Base-by-base conservation (phyloP, 2,329 filamentous ascomycete genomes). In the Myriosclerotinia curreyana region DNA sequence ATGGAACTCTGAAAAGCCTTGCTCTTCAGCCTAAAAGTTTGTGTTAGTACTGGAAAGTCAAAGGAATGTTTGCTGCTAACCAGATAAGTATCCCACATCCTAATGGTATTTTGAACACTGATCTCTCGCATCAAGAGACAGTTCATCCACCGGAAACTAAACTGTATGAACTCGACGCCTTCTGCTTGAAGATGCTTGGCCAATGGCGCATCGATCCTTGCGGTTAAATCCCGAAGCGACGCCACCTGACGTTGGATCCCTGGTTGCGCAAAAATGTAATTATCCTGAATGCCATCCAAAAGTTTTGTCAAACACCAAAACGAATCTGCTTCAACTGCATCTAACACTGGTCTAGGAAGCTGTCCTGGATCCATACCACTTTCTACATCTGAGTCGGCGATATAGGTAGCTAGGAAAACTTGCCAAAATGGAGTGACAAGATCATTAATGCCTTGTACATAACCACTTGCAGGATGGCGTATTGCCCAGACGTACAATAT, bases 41-140 rank as follows among this genome's bases (percentile, higher is more conserved):
- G 25, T 42, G 50, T 65, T 62, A 65, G 63, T 17, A 50, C 12
- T 38, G 36, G 38, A n/a, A 25, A 49, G 15, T 11, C 40, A 38
- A 20, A 12, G 28, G 6, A 12, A 17, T 15, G 11, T 49, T 70
- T 20, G 17, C 7, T 60, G 78, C 86, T 75, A 80, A 97, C 94
- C 79, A 99, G 85, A 79, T 99, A 99, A 34, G 95, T 99, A 77
- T 99, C 95, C 95, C 95, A 99, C 95, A 99, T 99, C 71, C 95
- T 84, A 68, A 99, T 96, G 0, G 92, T 97, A 75, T 97, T 98
- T 76, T 88, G 91, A 64, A 99, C 94, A 74, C 90, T 96, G 69
- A 99, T 90, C 78, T 99, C 95, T 68, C 95, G 86, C 95, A 99
- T 99, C 69, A 99, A 81, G 60, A 99, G 84, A 76, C 95, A 99